phyloP scores from a whole-genome alignment of 148 eudicot genomes.

The Bassia scoparia region DNA sequence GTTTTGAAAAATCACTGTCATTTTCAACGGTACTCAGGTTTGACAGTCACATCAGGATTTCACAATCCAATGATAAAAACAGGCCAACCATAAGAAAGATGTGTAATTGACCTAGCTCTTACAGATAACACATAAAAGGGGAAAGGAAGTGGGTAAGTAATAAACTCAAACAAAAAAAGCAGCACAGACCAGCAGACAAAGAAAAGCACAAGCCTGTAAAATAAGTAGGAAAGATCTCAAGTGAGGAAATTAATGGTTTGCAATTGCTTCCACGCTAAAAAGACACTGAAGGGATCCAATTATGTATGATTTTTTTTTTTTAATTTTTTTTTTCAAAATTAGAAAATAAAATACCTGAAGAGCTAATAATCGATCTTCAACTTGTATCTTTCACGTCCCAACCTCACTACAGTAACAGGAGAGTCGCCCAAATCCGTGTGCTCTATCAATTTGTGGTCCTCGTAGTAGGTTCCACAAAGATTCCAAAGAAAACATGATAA shows the following conservation, averaged over 20 bases:
- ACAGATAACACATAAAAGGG: no score
- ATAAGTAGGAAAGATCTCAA: neutral
- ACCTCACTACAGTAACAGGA: slow-evolving; percentile 83
- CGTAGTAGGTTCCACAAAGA: slow-evolving; percentile 99
- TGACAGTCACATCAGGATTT: no score
- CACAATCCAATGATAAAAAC: no score
- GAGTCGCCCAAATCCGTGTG: slow-evolving; percentile 95
- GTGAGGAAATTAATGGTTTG: neutral
- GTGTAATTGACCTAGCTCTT: no score
- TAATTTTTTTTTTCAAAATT: no score
- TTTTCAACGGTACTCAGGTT: no score
- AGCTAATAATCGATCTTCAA: slow-evolving; percentile 90
- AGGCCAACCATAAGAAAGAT: no score
- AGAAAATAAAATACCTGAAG: slow-evolving; percentile 55
- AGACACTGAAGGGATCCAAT: neutral
- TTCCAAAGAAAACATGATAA: slow-evolving; percentile 89
- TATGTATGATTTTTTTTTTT: neutral
- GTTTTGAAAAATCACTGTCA: no score
- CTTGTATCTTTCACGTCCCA: slow-evolving; percentile 92
- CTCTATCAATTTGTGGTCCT: slow-evolving; percentile 96
- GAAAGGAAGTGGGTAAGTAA: no score
- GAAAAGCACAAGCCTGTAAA: no score
- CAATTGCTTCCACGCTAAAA: neutral
- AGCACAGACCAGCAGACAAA: neutral
- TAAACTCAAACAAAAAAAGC: no score